Conservation (phyloP, 495 filamentous ascomycete species). For the Chaetomidium leptoderma region DNA sequence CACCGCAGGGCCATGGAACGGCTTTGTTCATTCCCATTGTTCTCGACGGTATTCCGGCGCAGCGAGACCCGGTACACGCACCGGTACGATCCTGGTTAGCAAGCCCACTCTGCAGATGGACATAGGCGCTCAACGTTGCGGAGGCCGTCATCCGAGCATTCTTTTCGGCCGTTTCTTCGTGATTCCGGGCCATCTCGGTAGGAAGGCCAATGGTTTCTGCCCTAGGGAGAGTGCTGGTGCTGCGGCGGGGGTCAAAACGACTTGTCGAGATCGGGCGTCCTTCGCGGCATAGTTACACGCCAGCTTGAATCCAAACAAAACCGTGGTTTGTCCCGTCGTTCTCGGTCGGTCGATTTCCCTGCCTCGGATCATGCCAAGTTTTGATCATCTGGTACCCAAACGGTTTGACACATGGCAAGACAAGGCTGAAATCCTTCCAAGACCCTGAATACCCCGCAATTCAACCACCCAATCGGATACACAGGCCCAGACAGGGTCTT, state of each 20-base stretch:
- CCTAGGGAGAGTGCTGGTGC: neutral
- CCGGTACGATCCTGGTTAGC: neutral
- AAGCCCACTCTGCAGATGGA: neutral
- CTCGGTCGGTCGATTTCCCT: neutral
- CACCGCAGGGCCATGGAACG: neutral
- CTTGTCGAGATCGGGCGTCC: no score
- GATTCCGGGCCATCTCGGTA: neutral
- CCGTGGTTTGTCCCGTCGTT: no score
- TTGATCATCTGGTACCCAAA: neutral
- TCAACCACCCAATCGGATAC: neutral
- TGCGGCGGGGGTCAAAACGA: no score
- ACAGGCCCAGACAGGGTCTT: no score
- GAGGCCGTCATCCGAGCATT: constrained; percentile 8
- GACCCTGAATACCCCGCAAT: neutral
- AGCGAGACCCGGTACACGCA: neutral
- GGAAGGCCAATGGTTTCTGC: neutral
- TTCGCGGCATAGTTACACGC: no score
- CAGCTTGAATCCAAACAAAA: no score
- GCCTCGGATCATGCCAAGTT: no score
- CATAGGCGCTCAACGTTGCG: neutral
- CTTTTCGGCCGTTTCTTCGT: neutral
- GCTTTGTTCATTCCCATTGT: neutral
- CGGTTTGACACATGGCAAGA: neutral
- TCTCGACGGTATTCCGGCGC: neutral
- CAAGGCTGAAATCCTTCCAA: constrained; percentile 12